phyloP scores from a whole-genome alignment of 176 grass and related monocot species.

The Zea luxurians region DNA sequence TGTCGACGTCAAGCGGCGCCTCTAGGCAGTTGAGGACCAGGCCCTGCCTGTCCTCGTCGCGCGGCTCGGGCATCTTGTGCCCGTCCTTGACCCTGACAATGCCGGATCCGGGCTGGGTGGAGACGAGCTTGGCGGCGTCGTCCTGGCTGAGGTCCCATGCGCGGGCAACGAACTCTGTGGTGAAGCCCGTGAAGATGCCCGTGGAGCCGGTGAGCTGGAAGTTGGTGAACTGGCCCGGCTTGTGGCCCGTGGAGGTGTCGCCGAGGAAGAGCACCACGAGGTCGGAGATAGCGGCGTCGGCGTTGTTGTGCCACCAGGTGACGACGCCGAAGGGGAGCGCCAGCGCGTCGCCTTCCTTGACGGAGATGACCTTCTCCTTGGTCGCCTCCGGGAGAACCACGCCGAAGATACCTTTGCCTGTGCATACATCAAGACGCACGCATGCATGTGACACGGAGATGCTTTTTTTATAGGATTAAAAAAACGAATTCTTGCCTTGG shows the following conservation, averaged over 20 bases:
- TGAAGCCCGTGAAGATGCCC: slow-evolving; percentile 87
- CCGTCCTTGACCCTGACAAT: slow-evolving; percentile 60
- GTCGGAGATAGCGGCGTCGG: not conserved
- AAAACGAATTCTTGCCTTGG: slow-evolving; percentile 43
- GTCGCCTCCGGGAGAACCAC: slow-evolving; percentile 54
- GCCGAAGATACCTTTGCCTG: slow-evolving; percentile 48
- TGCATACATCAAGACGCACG: no score
- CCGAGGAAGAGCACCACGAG: slow-evolving; percentile 62
- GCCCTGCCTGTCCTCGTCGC: slow-evolving; percentile 40
- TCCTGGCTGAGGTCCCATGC: slow-evolving; percentile 63
- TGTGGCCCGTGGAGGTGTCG: slow-evolving; percentile 89
- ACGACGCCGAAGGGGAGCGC: slow-evolving; percentile 76
- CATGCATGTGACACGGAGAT: not conserved
- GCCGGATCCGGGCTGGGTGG: slow-evolving; percentile 42
- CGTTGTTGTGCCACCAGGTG: slow-evolving; percentile 77
- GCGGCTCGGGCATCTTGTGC: slow-evolving; percentile 39
- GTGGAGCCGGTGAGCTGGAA: slow-evolving; percentile 63
- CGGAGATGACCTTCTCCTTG: slow-evolving; percentile 73
- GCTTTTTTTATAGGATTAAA: no score
- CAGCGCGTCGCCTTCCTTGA: slow-evolving; percentile 73
- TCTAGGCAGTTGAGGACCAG: slow-evolving; percentile 78
- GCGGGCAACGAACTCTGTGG: slow-evolving; percentile 64
- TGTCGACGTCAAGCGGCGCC: slow-evolving; percentile 77
- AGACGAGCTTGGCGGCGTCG: slow-evolving; percentile 56
- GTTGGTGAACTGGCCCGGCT: slow-evolving; percentile 68